Conservation (phyloP, 1,284 basidiomycete species). For the Rhodotorula sp. region DNA sequence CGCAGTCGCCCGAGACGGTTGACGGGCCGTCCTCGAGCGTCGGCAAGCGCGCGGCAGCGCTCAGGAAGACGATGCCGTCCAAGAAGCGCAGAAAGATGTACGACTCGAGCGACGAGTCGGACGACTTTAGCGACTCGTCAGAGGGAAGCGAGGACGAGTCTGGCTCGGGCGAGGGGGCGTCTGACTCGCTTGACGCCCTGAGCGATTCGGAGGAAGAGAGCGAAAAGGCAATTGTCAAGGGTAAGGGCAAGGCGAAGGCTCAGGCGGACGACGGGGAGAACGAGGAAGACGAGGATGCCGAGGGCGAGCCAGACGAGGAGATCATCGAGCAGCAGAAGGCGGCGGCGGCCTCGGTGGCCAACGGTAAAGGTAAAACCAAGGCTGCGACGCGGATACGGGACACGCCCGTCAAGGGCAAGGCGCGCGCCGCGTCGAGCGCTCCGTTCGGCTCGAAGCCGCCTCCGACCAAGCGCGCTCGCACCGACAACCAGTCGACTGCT, state of each 20-base stretch:
- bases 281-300: neutral
- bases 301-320: slow-evolving; percentile 6
- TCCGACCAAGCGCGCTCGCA: neutral
- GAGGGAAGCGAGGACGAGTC: neutral
- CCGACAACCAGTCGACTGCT: neutral
- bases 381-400: no score
- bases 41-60: neutral
- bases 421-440: neutral
- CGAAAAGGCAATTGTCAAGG: neutral
- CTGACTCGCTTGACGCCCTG: neutral
- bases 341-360: neutral
- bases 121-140: neutral
- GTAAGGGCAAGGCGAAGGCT: neutral
- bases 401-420: slow-evolving; percentile 1
- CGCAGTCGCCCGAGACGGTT: neutral
- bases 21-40: neutral
- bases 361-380: slow-evolving; percentile 5
- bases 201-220: neutral
- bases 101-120: slow-evolving; percentile 4
- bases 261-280: neutral
- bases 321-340: neutral
- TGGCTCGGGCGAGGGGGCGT: neutral
- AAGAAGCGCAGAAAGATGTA: neutral
- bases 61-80: neutral
- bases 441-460: neutral